Percentiles rank a stretch among this genome's conserved stretches.
phyloP scores from a whole-genome alignment of 371 early-diverging fungal genomes.

The Actinomucor elegans region DNA sequence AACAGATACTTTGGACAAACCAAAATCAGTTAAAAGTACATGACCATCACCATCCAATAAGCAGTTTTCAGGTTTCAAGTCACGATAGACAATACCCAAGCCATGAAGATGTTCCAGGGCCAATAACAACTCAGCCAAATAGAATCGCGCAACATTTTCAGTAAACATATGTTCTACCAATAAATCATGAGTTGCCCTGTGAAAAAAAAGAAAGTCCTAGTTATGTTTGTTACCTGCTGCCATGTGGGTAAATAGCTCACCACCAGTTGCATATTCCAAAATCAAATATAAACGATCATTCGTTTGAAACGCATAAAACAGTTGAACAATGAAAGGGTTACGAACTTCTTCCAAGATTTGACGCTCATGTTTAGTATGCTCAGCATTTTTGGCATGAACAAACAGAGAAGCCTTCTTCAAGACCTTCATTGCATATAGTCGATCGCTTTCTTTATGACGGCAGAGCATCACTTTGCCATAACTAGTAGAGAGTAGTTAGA shows the following conservation, averaged over 20 bases:
- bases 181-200: no score
- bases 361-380: constrained; percentile 76
- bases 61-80: constrained; percentile 90
- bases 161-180: constrained; percentile 83
- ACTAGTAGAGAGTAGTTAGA: no score
- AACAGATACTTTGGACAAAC: constrained; percentile 80
- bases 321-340: constrained; percentile 94
- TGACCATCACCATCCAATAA: constrained; percentile 79
- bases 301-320: constrained; percentile 96
- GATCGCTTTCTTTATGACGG: constrained; percentile 38
- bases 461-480: constrained; percentile 48
- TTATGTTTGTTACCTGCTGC: constrained; percentile 27
- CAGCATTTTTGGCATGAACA: constrained; percentile 68
- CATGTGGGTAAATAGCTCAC: constrained; percentile 87
- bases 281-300: constrained; percentile 87
- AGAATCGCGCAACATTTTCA: constrained; percentile 77
- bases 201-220: not conserved
- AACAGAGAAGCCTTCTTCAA: constrained; percentile 83
- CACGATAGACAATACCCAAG: constrained; percentile 85
- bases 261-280: constrained; percentile 98
- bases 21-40: constrained; percentile 89
- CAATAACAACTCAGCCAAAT: constrained; percentile 81
- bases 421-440: constrained; percentile 91
- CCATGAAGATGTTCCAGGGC: constrained; percentile 88
- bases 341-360: constrained; percentile 73